These are phyloP conservation scores for Aspergillus pseudonomiae DNA, from an alignment of 2,329 filamentous ascomycete genomes.

Conservation along the genomic window DNA sequence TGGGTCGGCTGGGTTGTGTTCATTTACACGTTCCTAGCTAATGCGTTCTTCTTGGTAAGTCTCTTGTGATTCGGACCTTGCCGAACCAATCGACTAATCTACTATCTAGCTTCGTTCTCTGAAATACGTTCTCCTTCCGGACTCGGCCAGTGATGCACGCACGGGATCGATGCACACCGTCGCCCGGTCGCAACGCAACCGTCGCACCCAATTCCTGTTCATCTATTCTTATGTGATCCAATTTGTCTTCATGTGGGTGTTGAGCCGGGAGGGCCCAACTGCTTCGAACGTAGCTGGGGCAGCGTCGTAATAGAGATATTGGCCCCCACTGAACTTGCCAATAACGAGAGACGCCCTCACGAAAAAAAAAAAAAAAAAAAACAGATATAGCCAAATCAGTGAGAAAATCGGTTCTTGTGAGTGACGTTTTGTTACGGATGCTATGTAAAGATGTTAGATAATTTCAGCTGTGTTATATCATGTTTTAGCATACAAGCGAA, in stretches of 20 bases:
- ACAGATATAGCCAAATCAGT: constrained; percentile 11
- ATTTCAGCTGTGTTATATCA: neutral
- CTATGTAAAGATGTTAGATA: constrained; percentile 13
- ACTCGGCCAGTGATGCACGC: constrained; percentile 69
- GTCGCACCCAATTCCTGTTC: constrained; percentile 89
- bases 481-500: neutral
- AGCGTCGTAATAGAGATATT: constrained; percentile 18
- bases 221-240: constrained; percentile 94
- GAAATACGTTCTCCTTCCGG: constrained; percentile 92
- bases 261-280: constrained; percentile 58
- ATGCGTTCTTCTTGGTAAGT: constrained; percentile 90
- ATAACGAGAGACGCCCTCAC: constrained; percentile 28
- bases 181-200: constrained; percentile 80
- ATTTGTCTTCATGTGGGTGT: constrained; percentile 89
- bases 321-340: constrained; percentile 9
- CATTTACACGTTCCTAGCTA: constrained; percentile 87
- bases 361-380: constrained; percentile 12
- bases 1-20: constrained; percentile 91
- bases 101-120: constrained; percentile 77
- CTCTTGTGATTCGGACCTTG: neutral
- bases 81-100: neutral
- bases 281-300: constrained; percentile 19
- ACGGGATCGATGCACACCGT: constrained; percentile 67
- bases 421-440: constrained; percentile 2
- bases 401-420: neutral